A percentile compares a stretch with the other conserved stretches of the same genome.
Conservation (phyloP, 2,329 filamentous ascomycete genomes). For the Erysiphe pulchra region DNA sequence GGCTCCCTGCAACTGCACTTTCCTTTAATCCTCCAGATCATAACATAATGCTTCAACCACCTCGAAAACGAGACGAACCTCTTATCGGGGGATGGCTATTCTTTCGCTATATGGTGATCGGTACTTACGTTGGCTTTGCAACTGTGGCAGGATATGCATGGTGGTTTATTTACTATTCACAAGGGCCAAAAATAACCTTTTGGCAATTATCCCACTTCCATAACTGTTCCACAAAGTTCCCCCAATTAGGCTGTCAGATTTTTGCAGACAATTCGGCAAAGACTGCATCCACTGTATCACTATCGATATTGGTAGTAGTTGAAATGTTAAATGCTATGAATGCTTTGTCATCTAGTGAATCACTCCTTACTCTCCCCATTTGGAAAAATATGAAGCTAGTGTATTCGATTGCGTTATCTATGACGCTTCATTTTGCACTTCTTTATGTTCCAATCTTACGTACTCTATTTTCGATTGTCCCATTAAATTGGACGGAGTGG, state of each 20-base stretch:
- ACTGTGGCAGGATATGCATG: conserved; percentile 97
- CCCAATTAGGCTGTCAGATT: conserved; percentile 77
- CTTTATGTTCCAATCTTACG: conserved; percentile 82
- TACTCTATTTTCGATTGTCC: conserved; percentile 69
- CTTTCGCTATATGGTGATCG: conserved; percentile 91
- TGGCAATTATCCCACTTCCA: conserved; percentile 84
- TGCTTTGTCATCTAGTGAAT: conserved; percentile 83
- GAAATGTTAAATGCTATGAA: conserved; percentile 99
- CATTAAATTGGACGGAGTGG: conserved; percentile 71
- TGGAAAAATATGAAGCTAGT: conserved; percentile 98
- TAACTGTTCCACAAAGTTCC: conserved; percentile 62
- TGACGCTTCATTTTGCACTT: conserved; percentile 83
- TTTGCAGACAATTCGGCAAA: conserved; percentile 70
- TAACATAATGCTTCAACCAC: conserved; percentile 85
- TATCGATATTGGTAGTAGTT: conserved; percentile 83
- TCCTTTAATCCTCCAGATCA: conserved; percentile 98
- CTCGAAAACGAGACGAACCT: conserved; percentile 74
- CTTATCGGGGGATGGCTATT: conserved; percentile 92
- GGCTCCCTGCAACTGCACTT: conserved; percentile 80
- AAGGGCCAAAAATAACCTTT: conserved; percentile 78
- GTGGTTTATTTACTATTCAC: conserved; percentile 96
- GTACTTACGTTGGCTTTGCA: conserved; percentile 77
- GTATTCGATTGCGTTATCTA: conserved; percentile 76
- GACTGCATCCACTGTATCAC: conserved; percentile 73
- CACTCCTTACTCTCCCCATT: conserved; percentile 73